phyloP scores from a whole-genome alignment of 1,284 basidiomycete genomes.

The Anthracocystis walkeri region DNA sequence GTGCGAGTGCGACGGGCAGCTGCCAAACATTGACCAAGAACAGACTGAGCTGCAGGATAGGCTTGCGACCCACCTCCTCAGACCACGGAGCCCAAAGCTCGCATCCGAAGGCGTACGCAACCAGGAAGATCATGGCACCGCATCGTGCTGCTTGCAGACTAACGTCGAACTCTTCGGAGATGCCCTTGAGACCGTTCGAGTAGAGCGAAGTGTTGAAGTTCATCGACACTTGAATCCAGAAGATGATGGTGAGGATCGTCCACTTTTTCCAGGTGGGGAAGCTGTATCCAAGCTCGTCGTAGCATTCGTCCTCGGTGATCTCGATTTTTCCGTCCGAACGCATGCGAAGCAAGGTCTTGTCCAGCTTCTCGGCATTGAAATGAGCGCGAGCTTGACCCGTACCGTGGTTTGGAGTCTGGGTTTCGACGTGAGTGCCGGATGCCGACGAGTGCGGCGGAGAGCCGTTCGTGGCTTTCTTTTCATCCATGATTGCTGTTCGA shows the following conservation, averaged over 20 bases:
- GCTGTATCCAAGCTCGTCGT: slow-evolving; percentile 55
- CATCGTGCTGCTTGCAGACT: slow-evolving; percentile 69
- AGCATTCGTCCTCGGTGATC: slow-evolving; percentile 51
- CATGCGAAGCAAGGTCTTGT: slow-evolving; percentile 38
- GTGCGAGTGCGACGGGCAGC: slow-evolving; percentile 47
- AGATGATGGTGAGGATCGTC: slow-evolving; percentile 69
- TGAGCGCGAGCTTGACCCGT: slow-evolving; percentile 29
- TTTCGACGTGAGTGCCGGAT: slow-evolving; percentile 22
- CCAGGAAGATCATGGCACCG: slow-evolving; percentile 69
- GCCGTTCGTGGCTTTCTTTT: slow-evolving; percentile 18
- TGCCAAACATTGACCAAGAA: slow-evolving; percentile 69
- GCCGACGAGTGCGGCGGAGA: slow-evolving; percentile 20
- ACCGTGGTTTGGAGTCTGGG: slow-evolving; percentile 17
- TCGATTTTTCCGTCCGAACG: slow-evolving; percentile 48
- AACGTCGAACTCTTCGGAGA: slow-evolving; percentile 67
- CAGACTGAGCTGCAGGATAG: slow-evolving; percentile 65
- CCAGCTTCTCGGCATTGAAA: slow-evolving; percentile 48
- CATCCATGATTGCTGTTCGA: slow-evolving; percentile 19
- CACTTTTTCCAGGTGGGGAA: slow-evolving; percentile 69
- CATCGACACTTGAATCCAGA: slow-evolving; percentile 69
- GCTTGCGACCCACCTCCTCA: slow-evolving; percentile 68
- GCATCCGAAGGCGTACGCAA: slow-evolving; percentile 70
- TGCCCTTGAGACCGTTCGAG: slow-evolving; percentile 64
- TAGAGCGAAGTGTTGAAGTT: slow-evolving; percentile 70
- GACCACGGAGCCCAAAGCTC: slow-evolving; percentile 68